These are phyloP conservation scores for Dovyalis caffra DNA, from an alignment of 345 rosid species.

Conservation along the genomic window DNA sequence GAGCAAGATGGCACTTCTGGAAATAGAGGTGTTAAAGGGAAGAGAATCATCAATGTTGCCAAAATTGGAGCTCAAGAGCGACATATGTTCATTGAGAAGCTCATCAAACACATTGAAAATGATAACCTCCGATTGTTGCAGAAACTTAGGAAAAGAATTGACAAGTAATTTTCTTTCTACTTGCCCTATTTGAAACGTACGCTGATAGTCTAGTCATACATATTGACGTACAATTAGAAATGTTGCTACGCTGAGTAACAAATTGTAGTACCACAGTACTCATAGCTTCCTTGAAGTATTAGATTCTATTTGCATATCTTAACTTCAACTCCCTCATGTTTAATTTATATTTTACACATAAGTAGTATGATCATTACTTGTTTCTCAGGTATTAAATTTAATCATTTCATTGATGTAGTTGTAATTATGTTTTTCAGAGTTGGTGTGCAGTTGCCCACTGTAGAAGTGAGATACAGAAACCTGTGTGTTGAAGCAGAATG, in stretches of 20 bases:
- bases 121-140: slow-evolving; percentile 59
- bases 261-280: too few species aligned
- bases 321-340: too few species aligned
- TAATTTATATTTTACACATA: neutral
- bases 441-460: slow-evolving; percentile 56
- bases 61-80: slow-evolving; percentile 55
- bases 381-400: too few species aligned
- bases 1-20: slow-evolving; percentile 1
- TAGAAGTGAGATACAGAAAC: slow-evolving; percentile 62
- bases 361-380: neutral
- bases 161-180: slow-evolving; percentile 39
- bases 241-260: neutral
- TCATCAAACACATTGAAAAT: slow-evolving; percentile 61
- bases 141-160: slow-evolving; percentile 48
- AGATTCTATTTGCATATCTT: neutral
- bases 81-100: slow-evolving; percentile 55
- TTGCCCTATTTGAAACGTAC: neutral
- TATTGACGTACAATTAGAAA: neutral
- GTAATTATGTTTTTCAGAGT: slow-evolving; percentile 34
- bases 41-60: slow-evolving; percentile 47
- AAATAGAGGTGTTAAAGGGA: slow-evolving; percentile 23
- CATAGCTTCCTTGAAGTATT: neutral
- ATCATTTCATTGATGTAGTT: neutral
- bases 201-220: neutral
- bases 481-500: slow-evolving; percentile 61